Evolutionary conservation across 2,329 filamentous ascomycete species (phyloP).

Genomic region (Fusarium chuoi): DNA sequence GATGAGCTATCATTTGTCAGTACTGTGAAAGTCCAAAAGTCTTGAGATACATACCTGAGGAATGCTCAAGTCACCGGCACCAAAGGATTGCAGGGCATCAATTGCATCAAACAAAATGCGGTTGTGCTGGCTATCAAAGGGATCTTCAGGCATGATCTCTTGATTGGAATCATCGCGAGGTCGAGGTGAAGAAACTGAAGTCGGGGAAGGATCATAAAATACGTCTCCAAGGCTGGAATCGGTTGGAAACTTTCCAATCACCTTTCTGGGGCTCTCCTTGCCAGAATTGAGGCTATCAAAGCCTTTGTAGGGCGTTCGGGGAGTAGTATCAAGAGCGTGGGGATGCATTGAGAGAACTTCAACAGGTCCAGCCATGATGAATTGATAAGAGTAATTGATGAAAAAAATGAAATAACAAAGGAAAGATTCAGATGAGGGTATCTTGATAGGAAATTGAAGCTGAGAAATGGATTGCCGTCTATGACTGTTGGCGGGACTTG

Average conservation of each 20-base stretch:
- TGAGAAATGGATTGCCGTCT: background rate
- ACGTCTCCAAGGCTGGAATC: constrained; percentile 25
- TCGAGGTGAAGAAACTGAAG: background rate
- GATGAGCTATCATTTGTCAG: constrained; percentile 43
- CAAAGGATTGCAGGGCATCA: constrained; percentile 49
- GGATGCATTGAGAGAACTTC: background rate
- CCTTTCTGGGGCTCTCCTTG: background rate
- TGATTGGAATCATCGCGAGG: background rate
- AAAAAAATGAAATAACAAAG: background rate
- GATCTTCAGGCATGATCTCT: constrained; percentile 40
- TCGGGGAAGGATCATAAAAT: background rate
- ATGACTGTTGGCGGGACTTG: background rate
- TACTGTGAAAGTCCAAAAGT: no score
- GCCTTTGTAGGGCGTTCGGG: background rate
- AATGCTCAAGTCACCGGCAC: constrained; percentile 46
- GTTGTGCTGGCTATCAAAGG: constrained; percentile 50
- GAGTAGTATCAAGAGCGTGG: background rate
- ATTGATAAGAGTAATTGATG: background rate
- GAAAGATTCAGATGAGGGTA: background rate
- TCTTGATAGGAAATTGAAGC: background rate
- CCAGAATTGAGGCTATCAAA: background rate
- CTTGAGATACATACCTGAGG: constrained; percentile 45
- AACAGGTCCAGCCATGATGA: constrained; percentile 31
- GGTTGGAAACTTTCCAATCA: constrained; percentile 2
- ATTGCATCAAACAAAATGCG: constrained; percentile 51